Evolutionary conservation across 345 rosid species (phyloP), one percentile per base, ranked within the genome.

Genomic region (Corymbia maculata): DNA sequence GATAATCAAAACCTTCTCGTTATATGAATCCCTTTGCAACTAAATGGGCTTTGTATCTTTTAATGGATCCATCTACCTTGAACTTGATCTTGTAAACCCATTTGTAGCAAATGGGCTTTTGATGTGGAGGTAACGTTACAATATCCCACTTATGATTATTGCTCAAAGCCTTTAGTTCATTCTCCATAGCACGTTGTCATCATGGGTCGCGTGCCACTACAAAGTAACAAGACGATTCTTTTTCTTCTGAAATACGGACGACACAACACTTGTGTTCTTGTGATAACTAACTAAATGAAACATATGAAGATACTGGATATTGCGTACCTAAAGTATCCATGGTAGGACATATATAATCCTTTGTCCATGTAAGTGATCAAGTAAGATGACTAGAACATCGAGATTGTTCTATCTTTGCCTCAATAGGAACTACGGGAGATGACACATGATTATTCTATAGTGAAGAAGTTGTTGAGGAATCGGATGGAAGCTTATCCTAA

Each of bases 251-350:
- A 26, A 57, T 57, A 57, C 22, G 0, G 22, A 13, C 22, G 24
- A 22, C 24, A 10, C n/a, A 57, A 24, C n/a, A 57, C n/a, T 22
- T 0, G 24, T 0, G 64, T 57, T 57, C n/a, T 3, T 0, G 1
- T 57, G 64, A 57, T 57, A 24, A 28, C 22, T 24, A n/a, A 57
- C 22, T 57, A 57, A 57, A 57, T 22, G 24, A 57, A 24, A 57
- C 64, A 57, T 57, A 24, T 57, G 10, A 57, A 22, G 66, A 57
- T 22, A 22, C 3, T 0, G 10, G n/a, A 57, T 57, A 57, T 22
- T 57, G 66, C 0, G 6, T 9, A 57, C 4, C 4, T 57, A 28
- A 24, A 22, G 13, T 22, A 57, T 24, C 22, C 6, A 57, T 0
- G 24, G 64, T 57, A 22, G 64, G 28, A 57, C 13, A 8, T 7